Percentiles rank a stretch among this genome's conserved stretches.
Conservation (phyloP, 2,329 filamentous ascomycete genomes). For the Colletotrichum australisinense region DNA sequence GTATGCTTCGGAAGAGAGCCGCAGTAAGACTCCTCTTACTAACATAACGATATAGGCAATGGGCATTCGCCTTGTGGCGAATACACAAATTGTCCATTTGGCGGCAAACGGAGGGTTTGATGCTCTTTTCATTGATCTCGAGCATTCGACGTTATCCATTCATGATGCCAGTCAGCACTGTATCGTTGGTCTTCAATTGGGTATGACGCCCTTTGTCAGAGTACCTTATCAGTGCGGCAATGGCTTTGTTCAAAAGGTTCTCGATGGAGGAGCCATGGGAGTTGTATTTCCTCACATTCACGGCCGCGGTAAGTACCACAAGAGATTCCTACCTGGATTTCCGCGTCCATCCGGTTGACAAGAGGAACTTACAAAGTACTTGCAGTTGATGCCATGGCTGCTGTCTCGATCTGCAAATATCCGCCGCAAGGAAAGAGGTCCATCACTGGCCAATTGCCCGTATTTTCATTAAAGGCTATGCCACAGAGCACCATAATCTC, state of each 20-base stretch:
- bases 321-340: neutral
- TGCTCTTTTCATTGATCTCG: constrained; percentile 51
- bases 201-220: constrained; percentile 39
- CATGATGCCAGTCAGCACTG: constrained; percentile 45
- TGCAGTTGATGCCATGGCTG: constrained; percentile 40
- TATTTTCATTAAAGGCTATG: constrained; percentile 41
- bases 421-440: constrained; percentile 40
- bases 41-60: constrained; percentile 35
- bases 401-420: constrained; percentile 42
- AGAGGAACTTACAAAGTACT: neutral
- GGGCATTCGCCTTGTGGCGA: constrained; percentile 44
- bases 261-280: constrained; percentile 42
- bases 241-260: constrained; percentile 41
- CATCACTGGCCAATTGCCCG: constrained; percentile 39
- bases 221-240: constrained; percentile 41
- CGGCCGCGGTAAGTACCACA: neutral
- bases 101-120: constrained; percentile 49
- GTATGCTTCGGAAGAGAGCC: neutral
- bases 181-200: constrained; percentile 38
- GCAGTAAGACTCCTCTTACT: neutral
- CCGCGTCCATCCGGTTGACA: neutral
- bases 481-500: constrained; percentile 37
- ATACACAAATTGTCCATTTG: constrained; percentile 44
- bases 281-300: constrained; percentile 42
- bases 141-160: constrained; percentile 47